These are phyloP conservation scores for Coffea eugenioides DNA, from an alignment of 257 asterid genomes.

Conservation along the genomic window DNA sequence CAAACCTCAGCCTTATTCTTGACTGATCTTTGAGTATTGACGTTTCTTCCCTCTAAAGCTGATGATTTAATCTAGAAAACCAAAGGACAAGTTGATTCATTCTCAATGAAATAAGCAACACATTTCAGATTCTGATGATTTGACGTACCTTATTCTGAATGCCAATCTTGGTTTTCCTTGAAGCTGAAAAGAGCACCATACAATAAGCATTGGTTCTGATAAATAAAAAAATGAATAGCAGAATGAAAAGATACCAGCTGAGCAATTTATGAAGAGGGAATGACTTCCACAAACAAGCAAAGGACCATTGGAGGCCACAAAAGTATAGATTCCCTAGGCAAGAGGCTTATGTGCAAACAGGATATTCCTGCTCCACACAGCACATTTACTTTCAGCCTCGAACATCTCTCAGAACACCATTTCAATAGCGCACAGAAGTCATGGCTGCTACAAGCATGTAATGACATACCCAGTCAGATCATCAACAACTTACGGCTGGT, in stretches of 20 bases:
- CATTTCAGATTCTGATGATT: background rate
- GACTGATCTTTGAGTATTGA: slow-evolving; percentile 22
- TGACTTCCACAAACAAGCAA: background rate
- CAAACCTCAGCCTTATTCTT: slow-evolving; percentile 32
- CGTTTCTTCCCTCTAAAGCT: slow-evolving; percentile 21
- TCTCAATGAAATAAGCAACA: background rate
- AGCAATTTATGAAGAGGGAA: background rate
- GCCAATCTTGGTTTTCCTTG: slow-evolving; percentile 20
- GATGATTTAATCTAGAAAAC: slow-evolving; percentile 24
- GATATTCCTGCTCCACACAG: no score
- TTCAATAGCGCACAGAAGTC: background rate
- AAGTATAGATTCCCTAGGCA: background rate
- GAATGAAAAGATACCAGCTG: background rate
- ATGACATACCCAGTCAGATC: background rate
- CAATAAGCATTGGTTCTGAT: background rate
- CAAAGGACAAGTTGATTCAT: background rate
- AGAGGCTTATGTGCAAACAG: background rate
- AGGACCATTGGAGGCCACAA: background rate
- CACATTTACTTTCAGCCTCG: background rate
- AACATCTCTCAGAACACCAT: background rate
- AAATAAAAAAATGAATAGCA: background rate
- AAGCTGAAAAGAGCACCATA: slow-evolving; percentile 30
- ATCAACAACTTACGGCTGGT: background rate
- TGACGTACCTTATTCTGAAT: slow-evolving; percentile 31
- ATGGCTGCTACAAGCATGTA: background rate